Evolutionary conservation across 768 basidiomycete species (phyloP), one percentile per base, ranked within the genome.

Genomic region (Rhizopogon vesiculosus): DNA sequence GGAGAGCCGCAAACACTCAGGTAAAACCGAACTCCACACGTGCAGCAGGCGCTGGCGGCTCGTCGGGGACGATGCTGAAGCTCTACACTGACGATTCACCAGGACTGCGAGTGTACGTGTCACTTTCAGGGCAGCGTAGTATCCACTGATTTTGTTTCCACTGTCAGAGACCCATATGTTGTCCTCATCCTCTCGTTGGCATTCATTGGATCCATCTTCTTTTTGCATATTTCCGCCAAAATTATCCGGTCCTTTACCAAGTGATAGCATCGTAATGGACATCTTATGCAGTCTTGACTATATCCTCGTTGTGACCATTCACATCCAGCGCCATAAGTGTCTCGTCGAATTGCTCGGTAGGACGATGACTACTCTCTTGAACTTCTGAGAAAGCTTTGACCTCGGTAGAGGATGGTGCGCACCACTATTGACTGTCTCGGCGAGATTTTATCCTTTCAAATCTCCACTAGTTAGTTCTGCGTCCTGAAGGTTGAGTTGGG

Each of bases 21-120:
- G 86, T 72, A 6, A 85, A 81, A 70, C 93, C 94, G 25, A 94
- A 93, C 68, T 95, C 93, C 1, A 71, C 87, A 31, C 87, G 95
- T 56, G 87, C 93, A 41, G 93, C 95, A 28, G 94, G 96, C 42
- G 93, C 93, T 56, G 97, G 97, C 53, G 97, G 97, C 53, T 94
- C 91, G 39, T 92, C 89, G 56, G 96, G 93, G 77, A 99, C 97
- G 55, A 98, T 99, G 97, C 83, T 99, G 67, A 93, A 92, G 76
- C 80, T 99, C 4, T 98, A 98, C 83, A 98, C 97, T 40, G 96
- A 98, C 69, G 97, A 98, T 68, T 95, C 95, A 56, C 93, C 92
- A 45, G 97, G 97, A 22, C 81, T 99, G 53, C 85, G 94, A 81
- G 93, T 99, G 97, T 98, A 70, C 70, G 94, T 88, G 39, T 48